These are phyloP conservation scores for Arthrinium phaeospermum DNA, from an alignment of 2,329 filamentous ascomycete species.

Conservation along the genomic window DNA sequence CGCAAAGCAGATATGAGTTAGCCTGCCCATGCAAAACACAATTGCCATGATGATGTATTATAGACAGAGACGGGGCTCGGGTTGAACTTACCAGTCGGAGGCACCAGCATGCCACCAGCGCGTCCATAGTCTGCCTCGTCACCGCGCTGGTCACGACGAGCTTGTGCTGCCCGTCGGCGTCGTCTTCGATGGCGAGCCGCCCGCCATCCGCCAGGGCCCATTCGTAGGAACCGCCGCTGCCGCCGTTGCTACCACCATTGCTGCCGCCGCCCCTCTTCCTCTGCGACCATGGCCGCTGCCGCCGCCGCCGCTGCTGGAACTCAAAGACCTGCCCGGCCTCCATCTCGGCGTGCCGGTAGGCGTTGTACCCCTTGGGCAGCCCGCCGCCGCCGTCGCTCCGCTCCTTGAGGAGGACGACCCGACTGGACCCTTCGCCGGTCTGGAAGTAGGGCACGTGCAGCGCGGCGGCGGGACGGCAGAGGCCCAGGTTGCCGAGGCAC, in stretches of 20 bases:
- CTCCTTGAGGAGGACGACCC: background rate
- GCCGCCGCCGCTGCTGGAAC: background rate
- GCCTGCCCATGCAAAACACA: background rate
- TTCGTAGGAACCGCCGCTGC: background rate
- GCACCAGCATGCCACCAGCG: conserved; percentile 12
- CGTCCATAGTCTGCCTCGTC: conserved; percentile 17
- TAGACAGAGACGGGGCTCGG: background rate
- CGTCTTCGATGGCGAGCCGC: conserved; percentile 9
- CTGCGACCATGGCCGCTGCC: background rate
- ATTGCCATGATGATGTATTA: no score
- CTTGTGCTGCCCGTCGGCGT: conserved; percentile 16
- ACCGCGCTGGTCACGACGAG: conserved; percentile 1
- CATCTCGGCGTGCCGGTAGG: conserved; percentile 10
- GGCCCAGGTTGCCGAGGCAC: background rate
- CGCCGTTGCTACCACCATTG: no score
- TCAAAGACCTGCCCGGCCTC: conserved; percentile 11
- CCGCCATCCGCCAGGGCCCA: conserved; percentile 2
- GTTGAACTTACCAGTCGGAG: background rate
- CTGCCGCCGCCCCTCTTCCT: background rate
- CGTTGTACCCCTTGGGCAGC: conserved; percentile 15
- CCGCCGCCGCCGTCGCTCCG: background rate
- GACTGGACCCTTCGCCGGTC: background rate
- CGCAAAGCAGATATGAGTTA: background rate
- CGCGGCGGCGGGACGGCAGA: background rate
- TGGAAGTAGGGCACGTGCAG: background rate